These are phyloP conservation scores for Aspergillus piperis DNA, from an alignment of 2,329 filamentous ascomycete species.

Conservation along the genomic window DNA sequence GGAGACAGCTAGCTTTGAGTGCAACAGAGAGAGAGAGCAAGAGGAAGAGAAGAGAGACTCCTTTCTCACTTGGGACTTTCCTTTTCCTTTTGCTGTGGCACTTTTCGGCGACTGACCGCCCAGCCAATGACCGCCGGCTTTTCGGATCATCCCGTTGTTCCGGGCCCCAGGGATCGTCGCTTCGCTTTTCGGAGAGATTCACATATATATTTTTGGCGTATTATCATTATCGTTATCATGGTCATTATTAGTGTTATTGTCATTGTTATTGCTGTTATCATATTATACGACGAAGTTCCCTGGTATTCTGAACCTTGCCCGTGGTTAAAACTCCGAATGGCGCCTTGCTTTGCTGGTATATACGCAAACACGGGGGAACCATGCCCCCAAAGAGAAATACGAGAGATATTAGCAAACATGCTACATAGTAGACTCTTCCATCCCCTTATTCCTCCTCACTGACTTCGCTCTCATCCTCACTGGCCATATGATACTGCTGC, in stretches of 20 bases:
- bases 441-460: constrained; percentile 63
- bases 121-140: constrained; percentile 9
- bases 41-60: neutral
- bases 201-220: neutral
- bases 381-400: no score
- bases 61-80: no score
- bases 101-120: constrained; percentile 3
- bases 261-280: neutral
- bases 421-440: neutral
- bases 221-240: neutral
- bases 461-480: constrained; percentile 63
- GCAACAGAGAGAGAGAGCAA: neutral
- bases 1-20: neutral
- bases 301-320: neutral
- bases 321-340: constrained; percentile 17
- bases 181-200: neutral
- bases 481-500: constrained; percentile 37
- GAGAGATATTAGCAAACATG: no score
- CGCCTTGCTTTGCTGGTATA: constrained; percentile 21
- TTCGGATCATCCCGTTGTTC: constrained; percentile 22
- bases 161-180: constrained; percentile 10
- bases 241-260: neutral
- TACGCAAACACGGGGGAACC: constrained; percentile 8
- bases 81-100: neutral
- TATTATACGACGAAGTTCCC: no score